These are phyloP conservation scores for Aspergillus nomiae DNA, from an alignment of 2,329 filamentous ascomycete species.

Conservation along the genomic window DNA sequence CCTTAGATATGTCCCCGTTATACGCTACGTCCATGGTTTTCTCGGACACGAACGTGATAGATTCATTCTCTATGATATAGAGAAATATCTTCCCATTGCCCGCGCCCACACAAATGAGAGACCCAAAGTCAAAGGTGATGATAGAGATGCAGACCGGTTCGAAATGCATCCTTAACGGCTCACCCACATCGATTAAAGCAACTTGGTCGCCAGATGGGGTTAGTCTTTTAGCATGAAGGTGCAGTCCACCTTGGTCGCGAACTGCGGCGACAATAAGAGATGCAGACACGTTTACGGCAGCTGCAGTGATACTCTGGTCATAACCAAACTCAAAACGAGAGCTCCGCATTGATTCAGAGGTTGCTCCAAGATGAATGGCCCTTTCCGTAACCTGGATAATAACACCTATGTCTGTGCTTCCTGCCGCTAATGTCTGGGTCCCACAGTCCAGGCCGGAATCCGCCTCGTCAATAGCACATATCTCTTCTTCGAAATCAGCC, in stretches of 20 bases:
- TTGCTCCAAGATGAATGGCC: conserved; percentile 35
- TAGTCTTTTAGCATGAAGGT: conserved; percentile 32
- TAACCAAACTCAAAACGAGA: conserved; percentile 24
- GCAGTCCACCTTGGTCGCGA: conserved; percentile 26
- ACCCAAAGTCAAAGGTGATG: conserved; percentile 26
- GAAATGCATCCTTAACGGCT: conserved; percentile 28
- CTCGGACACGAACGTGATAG: conserved; percentile 26
- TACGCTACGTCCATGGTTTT: conserved; percentile 25
- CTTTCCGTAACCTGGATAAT: conserved; percentile 47
- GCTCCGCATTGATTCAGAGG: conserved; percentile 22
- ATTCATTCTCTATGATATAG: conserved; percentile 28
- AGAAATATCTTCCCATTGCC: conserved; percentile 38
- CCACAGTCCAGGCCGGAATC: conserved; percentile 44
- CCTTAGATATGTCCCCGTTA: conserved; percentile 33
- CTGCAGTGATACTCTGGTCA: conserved; percentile 29
- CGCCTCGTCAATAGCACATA: conserved; percentile 42
- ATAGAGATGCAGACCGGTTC: conserved; percentile 42
- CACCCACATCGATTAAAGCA: conserved; percentile 24
- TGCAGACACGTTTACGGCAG: conserved; percentile 31
- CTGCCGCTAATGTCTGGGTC: conserved; percentile 47
- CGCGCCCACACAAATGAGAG: conserved; percentile 44
- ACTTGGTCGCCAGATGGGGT: conserved; percentile 17
- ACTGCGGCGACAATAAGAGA: conserved; percentile 33
- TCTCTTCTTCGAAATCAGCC: conserved; percentile 39
- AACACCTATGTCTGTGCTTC: conserved; percentile 34